phyloP scores from a whole-genome alignment of 768 basidiomycete genomes.

The Leucosporidium creatinivorum region DNA sequence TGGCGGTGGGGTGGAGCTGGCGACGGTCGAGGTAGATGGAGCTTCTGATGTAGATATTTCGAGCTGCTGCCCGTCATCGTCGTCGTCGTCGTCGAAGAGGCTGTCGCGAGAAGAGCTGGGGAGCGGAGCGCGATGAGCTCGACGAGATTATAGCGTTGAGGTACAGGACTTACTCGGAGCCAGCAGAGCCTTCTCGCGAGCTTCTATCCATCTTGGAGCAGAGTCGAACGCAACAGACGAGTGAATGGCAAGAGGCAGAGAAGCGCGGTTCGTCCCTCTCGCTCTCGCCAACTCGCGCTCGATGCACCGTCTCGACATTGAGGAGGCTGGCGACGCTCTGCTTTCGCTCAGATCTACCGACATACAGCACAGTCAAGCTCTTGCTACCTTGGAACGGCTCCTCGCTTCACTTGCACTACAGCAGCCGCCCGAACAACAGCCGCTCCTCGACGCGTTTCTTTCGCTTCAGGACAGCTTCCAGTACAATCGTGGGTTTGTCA shows the following conservation, averaged over 20 bases:
- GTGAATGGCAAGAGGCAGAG: too few species aligned
- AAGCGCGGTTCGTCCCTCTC: too few species aligned
- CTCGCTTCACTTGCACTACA: constrained; percentile 17
- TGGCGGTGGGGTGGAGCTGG: constrained; percentile 5
- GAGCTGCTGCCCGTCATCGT: background rate
- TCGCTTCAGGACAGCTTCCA: constrained; percentile 10
- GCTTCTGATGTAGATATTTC: background rate
- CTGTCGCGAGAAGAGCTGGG: constrained; percentile 2
- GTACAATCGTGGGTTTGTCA: background rate
- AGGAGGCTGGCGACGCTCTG: constrained; percentile 4
- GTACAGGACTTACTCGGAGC: too few species aligned
- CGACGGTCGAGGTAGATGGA: background rate
- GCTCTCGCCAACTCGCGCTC: too few species aligned
- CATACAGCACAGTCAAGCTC: background rate
- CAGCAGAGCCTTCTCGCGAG: too few species aligned
- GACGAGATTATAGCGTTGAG: too few species aligned
- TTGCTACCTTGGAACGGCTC: constrained; percentile 9
- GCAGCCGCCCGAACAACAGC: background rate
- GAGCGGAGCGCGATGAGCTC: too few species aligned
- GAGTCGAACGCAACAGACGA: too few species aligned
- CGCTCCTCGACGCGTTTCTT: constrained; percentile 21
- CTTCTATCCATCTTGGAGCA: too few species aligned
- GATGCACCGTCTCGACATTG: too few species aligned
- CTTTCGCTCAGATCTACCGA: constrained; percentile 1
- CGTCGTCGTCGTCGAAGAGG: constrained; percentile 24